Base-by-base conservation (phyloP, 2,329 filamentous ascomycete genomes). In the Penicillium concentricum region DNA sequence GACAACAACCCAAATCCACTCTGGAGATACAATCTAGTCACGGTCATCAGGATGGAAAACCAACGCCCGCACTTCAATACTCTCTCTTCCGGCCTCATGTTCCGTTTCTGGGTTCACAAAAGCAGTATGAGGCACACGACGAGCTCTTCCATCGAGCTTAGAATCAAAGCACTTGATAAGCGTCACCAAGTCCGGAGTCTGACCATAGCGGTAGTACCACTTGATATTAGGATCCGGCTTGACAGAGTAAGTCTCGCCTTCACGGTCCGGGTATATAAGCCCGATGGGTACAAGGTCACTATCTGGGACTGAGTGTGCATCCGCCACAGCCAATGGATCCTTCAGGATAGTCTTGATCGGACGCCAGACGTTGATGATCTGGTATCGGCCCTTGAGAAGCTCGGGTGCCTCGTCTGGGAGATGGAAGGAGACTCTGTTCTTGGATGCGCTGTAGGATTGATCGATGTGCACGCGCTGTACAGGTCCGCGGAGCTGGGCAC, bases 131-230 rank as follows among this genome's bases (percentile, higher is more conserved):
- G 83, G 82, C 32, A 82, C 78, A 4, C 82, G 68, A 10, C 82
- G 74, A 6, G 82, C 81, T 26, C 80, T 69, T 0, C 81, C 82
- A 66, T 84, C 82, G 24, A 74, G 74, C 75, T 84, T 82, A 26
- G 76, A 82, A 68, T 87, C 85, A 65, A 82, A 87, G 64, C 82
- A 85, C 69, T 87, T 87, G 70, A 87, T 84, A 42, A 87, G 64
- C 3, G 83, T 74, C 4, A 83, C 80, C 72, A 87, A 78, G 4
- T 81, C 74, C 0, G 82, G 82, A 0, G 73, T 76, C 65, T 85
- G 78, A 1, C 74, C 76, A 46, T 75, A 76, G 58, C 81, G 76
- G 67, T 82, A 85, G 66, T 79, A 81, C 82, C 82, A 85, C 64
- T 71, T 74, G 38, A 83, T 80, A 2, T 61, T 54, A 0, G 67